These are phyloP conservation scores for Oryza coarctata DNA, from an alignment of 176 grass and related monocot species.

Conservation along the genomic window DNA sequence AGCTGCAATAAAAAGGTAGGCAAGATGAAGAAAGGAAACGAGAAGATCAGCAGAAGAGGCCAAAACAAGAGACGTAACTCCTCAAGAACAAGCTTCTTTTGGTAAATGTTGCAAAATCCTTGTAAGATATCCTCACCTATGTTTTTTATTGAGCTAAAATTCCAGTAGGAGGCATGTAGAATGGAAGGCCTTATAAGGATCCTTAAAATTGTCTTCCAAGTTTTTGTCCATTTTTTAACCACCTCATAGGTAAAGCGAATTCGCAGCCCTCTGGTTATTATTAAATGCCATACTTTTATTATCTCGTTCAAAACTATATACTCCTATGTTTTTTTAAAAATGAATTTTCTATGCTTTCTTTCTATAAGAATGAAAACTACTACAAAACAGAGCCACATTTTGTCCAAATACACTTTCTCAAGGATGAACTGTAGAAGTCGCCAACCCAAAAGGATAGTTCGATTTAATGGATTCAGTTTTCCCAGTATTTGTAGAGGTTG, in stretches of 20 bases:
- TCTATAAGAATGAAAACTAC: slow-evolving; percentile 12
- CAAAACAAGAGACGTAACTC: slow-evolving; percentile 51
- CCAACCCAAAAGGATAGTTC: neutral
- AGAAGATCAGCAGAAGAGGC: slow-evolving; percentile 38
- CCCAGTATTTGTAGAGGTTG: neutral
- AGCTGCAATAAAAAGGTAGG: slow-evolving; percentile 37
- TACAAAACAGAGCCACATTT: neutral
- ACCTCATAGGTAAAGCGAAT: slow-evolving; percentile 27
- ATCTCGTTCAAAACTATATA: slow-evolving; percentile 21
- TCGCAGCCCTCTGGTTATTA: slow-evolving; percentile 6
- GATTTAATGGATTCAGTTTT: slow-evolving; percentile 10
- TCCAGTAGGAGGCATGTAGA: slow-evolving; percentile 2
- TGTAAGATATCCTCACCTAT: slow-evolving; percentile 21
- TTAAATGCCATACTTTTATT: slow-evolving; percentile 3
- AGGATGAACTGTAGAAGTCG: slow-evolving; percentile 4
- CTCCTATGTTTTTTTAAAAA: too few relatives aligned
- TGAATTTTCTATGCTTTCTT: too few relatives aligned
- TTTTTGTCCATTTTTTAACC: slow-evolving; percentile 37
- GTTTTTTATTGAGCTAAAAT: slow-evolving; percentile 32
- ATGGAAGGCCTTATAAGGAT: slow-evolving; percentile 22
- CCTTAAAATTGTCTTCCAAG: slow-evolving; percentile 5
- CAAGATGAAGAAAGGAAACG: slow-evolving; percentile 48
- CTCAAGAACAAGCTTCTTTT: slow-evolving; percentile 42
- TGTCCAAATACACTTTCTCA: neutral
- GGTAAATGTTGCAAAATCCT: slow-evolving; percentile 39